A percentile compares a stretch with the other conserved stretches of the same genome.
These are phyloP conservation scores for Salicornia ramosissima DNA, from an alignment of 148 eudicot species.

Conservation along the genomic window DNA sequence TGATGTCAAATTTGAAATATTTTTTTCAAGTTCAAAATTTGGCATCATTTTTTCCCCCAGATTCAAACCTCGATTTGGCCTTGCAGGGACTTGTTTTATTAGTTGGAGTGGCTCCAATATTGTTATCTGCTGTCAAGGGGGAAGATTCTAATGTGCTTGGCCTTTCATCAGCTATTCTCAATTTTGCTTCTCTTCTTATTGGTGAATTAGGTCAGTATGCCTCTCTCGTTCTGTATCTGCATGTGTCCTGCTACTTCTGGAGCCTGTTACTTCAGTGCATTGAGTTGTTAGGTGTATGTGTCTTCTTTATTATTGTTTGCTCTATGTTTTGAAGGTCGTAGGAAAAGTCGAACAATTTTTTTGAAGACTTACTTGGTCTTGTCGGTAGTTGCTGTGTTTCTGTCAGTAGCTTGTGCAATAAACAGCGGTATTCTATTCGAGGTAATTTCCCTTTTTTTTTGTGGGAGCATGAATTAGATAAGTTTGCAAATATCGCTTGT, in stretches of 20 bases:
- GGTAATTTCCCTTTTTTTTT: slow-evolving; percentile 28
- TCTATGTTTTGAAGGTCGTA: slow-evolving; percentile 46
- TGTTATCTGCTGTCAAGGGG: slow-evolving; percentile 29
- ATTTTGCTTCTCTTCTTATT: slow-evolving; percentile 37
- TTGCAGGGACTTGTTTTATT: slow-evolving; percentile 43
- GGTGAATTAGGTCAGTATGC: slow-evolving; percentile 50
- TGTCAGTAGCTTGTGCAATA: slow-evolving; percentile 31
- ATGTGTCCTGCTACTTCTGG: background rate
- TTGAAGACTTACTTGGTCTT: slow-evolving; percentile 54
- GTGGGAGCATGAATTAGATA: background rate
- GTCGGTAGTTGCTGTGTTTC: slow-evolving; percentile 35
- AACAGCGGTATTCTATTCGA: slow-evolving; percentile 29
- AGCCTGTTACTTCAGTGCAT: background rate
- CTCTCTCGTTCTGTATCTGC: background rate
- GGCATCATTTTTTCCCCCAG: background rate
- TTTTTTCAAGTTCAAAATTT: background rate
- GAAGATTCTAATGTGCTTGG: slow-evolving; percentile 32
- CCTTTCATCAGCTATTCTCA: slow-evolving; percentile 30
- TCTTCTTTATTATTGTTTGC: slow-evolving; percentile 10
- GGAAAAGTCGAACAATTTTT: slow-evolving; percentile 42
- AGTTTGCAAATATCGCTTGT: background rate
- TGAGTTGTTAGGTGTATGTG: slow-evolving; percentile 1
- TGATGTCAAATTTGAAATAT: background rate
- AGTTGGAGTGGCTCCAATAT: slow-evolving; percentile 24
- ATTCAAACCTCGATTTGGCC: background rate